A percentile compares a stretch with the other conserved stretches of the same genome.
These are phyloP conservation scores for Daldinia loculata DNA, from an alignment of 495 filamentous ascomycete species.

Conservation along the genomic window DNA sequence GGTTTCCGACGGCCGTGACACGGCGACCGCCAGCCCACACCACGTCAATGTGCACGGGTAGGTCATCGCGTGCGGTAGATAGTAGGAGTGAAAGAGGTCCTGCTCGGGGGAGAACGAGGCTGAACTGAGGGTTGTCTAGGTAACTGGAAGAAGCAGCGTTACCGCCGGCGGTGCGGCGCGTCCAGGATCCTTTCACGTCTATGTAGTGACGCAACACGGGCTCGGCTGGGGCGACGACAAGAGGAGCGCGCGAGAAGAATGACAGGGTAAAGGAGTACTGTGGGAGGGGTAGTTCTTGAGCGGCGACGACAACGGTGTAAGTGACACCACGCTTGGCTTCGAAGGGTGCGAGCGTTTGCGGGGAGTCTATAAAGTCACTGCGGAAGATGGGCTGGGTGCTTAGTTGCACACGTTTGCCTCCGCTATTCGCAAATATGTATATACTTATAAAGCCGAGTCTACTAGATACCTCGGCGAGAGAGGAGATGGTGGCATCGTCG, in stretches of 20 bases:
- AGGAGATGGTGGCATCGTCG: conserved; percentile 37
- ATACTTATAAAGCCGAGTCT: conserved; percentile 83
- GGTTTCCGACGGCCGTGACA: conserved; percentile 69
- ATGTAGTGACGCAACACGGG: conserved; percentile 65
- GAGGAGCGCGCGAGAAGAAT: conserved; percentile 70
- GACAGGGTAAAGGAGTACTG: conserved; percentile 85
- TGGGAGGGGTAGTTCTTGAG: conserved; percentile 74
- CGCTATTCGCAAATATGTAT: conserved; percentile 72
- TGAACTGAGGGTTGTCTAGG: conserved; percentile 85
- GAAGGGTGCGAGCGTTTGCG: conserved; percentile 85
- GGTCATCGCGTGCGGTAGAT: conserved; percentile 62
- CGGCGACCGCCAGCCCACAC: conserved; percentile 79
- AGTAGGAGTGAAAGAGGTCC: conserved; percentile 76
- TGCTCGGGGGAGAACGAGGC: conserved; percentile 62
- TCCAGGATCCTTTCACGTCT: conserved; percentile 73
- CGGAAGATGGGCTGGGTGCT: conserved; percentile 71
- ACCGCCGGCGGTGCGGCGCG: conserved; percentile 79
- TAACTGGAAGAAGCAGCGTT: conserved; percentile 79
- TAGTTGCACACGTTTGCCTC: conserved; percentile 77
- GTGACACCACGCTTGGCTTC: conserved; percentile 64
- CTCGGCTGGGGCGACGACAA: conserved; percentile 67
- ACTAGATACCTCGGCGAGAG: conserved; percentile 53
- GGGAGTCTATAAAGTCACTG: conserved; percentile 90
- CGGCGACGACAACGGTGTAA: conserved; percentile 82
- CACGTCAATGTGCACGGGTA: conserved; percentile 85